These are phyloP conservation scores for Carex arenaria DNA, from an alignment of 202 grass and related monocot species.

Conservation along the genomic window DNA sequence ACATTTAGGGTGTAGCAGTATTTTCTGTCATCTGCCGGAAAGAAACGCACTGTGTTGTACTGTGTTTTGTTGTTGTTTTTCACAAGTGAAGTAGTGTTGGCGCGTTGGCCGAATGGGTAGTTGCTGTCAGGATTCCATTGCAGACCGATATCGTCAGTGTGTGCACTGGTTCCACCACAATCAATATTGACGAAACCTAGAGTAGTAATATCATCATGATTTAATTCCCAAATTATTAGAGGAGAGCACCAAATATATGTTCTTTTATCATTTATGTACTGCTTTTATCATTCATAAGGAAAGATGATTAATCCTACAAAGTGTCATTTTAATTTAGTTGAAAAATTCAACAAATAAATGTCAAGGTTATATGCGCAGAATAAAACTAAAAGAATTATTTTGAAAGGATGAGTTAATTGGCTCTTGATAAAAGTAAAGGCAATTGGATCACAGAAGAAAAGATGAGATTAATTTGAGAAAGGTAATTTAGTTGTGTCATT, in stretches of 20 bases:
- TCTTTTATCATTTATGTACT: neutral
- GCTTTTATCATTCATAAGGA: neutral
- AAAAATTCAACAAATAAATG: neutral
- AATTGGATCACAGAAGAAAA: no score
- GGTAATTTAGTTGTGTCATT: no score
- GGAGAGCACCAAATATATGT: neutral
- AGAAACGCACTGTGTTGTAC: slow-evolving; percentile 19
- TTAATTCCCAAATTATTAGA: neutral
- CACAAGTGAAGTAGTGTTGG: neutral
- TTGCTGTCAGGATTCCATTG: slow-evolving; percentile 16
- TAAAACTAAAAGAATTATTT: no score
- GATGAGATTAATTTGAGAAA: no score
- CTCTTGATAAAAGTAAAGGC: no score
- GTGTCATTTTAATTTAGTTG: neutral
- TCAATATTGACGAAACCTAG: slow-evolving; percentile 31
- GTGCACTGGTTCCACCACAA: slow-evolving; percentile 14
- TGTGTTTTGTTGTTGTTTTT: slow-evolving; percentile 23
- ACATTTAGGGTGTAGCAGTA: slow-evolving; percentile 30
- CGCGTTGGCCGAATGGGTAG: slow-evolving; percentile 10
- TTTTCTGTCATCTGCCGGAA: slow-evolving; percentile 24
- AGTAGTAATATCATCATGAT: neutral
- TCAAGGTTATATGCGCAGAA: neutral
- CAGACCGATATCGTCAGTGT: slow-evolving; percentile 24
- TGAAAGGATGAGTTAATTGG: no score
- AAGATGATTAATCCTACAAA: neutral